Percentiles rank a stretch among this genome's conserved stretches.
Evolutionary conservation across 2,329 filamentous ascomycete species (phyloP).

Genomic region (Cytospora schulzeri): DNA sequence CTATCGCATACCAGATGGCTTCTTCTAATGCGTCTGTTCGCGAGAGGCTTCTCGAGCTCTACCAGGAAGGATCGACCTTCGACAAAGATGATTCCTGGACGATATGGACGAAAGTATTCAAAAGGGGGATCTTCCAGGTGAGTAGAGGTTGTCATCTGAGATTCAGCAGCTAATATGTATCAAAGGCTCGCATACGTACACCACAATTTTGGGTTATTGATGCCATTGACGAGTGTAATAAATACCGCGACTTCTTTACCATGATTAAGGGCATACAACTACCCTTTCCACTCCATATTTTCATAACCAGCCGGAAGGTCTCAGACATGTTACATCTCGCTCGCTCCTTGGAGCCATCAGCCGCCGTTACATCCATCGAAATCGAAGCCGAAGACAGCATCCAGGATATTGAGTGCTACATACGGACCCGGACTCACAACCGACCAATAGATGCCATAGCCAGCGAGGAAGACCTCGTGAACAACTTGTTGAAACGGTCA

Average conservation of each 20-base stretch:
- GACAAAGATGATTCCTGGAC: constrained; percentile 33
- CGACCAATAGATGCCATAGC: constrained; percentile 26
- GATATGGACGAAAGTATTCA: constrained; percentile 40
- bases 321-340: constrained; percentile 29
- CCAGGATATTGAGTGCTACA: constrained; percentile 33
- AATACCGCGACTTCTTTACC: constrained; percentile 32
- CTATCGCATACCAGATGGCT: constrained; percentile 41
- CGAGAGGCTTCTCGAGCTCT: constrained; percentile 30
- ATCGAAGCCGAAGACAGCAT: constrained; percentile 33
- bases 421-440: constrained; percentile 31
- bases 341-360: constrained; percentile 17
- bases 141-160: background rate
- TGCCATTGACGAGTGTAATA: constrained; percentile 39
- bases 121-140: constrained; percentile 36
- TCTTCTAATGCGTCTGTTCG: constrained; percentile 30
- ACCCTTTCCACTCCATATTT: constrained; percentile 34
- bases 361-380: constrained; percentile 23
- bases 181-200: constrained; percentile 25
- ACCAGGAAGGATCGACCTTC: constrained; percentile 30
- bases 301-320: constrained; percentile 35
- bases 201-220: constrained; percentile 41
- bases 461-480: constrained; percentile 27
- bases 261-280: constrained; percentile 30
- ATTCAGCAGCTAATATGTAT: background rate
- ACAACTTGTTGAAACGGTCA: constrained; percentile 33